These are phyloP conservation scores for Furcasterigmium furcatum DNA, from an alignment of 2,329 filamentous ascomycete genomes.

Conservation along the genomic window DNA sequence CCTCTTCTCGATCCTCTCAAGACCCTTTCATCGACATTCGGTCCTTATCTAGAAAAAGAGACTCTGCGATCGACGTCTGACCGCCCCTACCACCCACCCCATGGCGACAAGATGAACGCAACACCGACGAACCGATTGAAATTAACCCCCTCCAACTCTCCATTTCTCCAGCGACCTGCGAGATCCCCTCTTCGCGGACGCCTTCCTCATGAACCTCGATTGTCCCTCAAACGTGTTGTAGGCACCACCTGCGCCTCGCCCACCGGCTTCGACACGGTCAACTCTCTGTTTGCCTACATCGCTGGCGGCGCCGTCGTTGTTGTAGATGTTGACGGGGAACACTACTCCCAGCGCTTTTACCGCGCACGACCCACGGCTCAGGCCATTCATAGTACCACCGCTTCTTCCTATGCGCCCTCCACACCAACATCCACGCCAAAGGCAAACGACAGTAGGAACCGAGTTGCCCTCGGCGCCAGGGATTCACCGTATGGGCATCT, in stretches of 20 bases:
- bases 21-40: too few relatives aligned
- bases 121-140: constrained; percentile 61
- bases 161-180: constrained; percentile 58
- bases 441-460: constrained; percentile 61
- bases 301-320: constrained; percentile 93
- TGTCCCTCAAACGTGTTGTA: constrained; percentile 80
- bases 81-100: background rate
- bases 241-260: constrained; percentile 85
- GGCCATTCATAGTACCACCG: constrained; percentile 43
- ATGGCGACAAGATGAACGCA: constrained; percentile 57
- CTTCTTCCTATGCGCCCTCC: constrained; percentile 38
- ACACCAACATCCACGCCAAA: constrained; percentile 55
- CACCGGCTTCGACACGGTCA: constrained; percentile 80
- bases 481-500: constrained; percentile 42
- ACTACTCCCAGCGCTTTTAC: constrained; percentile 80
- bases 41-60: too few relatives aligned
- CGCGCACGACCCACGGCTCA: constrained; percentile 77
- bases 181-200: constrained; percentile 60
- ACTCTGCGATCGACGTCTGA: too few relatives aligned
- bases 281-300: constrained; percentile 81
- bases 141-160: constrained; percentile 75
- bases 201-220: constrained; percentile 46
- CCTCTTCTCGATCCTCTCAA: too few relatives aligned
- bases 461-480: constrained; percentile 42
- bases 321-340: constrained; percentile 69